Percentiles rank a stretch among this genome's conserved stretches.
These are phyloP conservation scores for Naumovozyma dairenensis DNA, from an alignment of 805 yeast genomes.

Conservation along the genomic window DNA sequence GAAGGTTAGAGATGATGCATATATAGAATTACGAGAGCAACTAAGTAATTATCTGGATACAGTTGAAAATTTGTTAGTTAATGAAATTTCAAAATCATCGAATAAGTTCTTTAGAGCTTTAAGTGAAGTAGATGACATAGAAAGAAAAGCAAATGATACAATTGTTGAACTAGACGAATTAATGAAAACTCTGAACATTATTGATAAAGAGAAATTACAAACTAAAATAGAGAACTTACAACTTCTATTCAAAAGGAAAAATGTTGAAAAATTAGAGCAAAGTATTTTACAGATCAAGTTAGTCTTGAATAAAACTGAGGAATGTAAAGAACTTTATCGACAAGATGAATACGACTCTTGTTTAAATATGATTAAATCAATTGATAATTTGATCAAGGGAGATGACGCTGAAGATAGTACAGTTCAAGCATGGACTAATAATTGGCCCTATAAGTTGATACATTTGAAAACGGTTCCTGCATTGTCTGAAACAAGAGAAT, in stretches of 20 bases:
- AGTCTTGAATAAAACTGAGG: slow-evolving; percentile 37
- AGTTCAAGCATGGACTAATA: slow-evolving; percentile 23
- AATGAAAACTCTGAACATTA: slow-evolving; percentile 33
- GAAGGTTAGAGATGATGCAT: slow-evolving; percentile 33
- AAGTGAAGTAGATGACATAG: slow-evolving; percentile 62
- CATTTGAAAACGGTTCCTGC: slow-evolving; percentile 28
- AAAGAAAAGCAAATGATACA: slow-evolving; percentile 43
- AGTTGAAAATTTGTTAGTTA: slow-evolving; percentile 70
- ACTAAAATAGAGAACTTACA: slow-evolving; percentile 43
- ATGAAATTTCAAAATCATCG: slow-evolving; percentile 78
- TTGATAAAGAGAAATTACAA: slow-evolving; percentile 42
- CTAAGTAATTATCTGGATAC: slow-evolving; percentile 75
- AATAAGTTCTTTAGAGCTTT: slow-evolving; percentile 77
- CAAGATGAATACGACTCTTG: slow-evolving; percentile 42
- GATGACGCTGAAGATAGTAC: slow-evolving; percentile 26
- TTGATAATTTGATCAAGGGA: slow-evolving; percentile 53
- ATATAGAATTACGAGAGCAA: slow-evolving; percentile 62
- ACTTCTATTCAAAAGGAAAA: slow-evolving; percentile 42
- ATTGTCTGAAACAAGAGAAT: slow-evolving; percentile 35
- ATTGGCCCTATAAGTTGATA: slow-evolving; percentile 35
- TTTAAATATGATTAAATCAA: slow-evolving; percentile 45
- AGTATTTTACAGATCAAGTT: slow-evolving; percentile 42
- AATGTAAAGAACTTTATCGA: slow-evolving; percentile 20
- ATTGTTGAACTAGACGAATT: slow-evolving; percentile 39
- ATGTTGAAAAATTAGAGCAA: slow-evolving; percentile 55